phyloP scores from a whole-genome alignment of 345 rosid species.

The Eucalyptus cloeziana region DNA sequence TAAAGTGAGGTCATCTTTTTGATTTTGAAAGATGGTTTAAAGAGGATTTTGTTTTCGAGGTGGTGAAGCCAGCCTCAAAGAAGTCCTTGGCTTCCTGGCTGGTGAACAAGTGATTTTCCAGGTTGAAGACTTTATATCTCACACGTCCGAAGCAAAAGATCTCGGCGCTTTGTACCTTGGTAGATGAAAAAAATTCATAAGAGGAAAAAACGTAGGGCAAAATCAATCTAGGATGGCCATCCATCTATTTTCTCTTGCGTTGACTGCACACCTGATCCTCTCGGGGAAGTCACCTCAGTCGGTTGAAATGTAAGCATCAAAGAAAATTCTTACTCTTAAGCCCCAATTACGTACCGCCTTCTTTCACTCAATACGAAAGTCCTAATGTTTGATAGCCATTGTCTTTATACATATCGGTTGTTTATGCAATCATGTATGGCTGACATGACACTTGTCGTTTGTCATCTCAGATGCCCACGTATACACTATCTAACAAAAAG shows the following conservation, averaged over 20 bases:
- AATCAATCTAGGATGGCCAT: not conserved
- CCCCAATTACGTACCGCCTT: not conserved
- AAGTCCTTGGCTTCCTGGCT: not conserved
- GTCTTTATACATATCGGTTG: too few relatives aligned
- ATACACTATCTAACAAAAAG: accelerated
- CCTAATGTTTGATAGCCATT: not conserved
- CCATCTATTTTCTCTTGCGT: not conserved
- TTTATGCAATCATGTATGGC: not conserved
- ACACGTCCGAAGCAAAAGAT: not conserved
- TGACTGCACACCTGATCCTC: not conserved
- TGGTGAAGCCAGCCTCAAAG: not conserved
- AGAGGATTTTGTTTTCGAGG: not conserved
- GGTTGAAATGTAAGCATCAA: not conserved
- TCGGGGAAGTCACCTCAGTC: not conserved
- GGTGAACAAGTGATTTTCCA: not conserved
- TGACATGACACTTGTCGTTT: not conserved
- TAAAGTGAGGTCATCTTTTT: not conserved
- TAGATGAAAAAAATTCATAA: not conserved
- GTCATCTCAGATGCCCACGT: accelerated
- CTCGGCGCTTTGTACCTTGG: not conserved
- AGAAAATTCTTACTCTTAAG: accelerated
- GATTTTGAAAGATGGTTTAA: too few relatives aligned
- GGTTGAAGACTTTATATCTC: not conserved
- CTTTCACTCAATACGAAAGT: not conserved
- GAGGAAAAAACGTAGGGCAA: not conserved